Evolutionary conservation across 805 yeast genomes (phyloP), one percentile per base, ranked within the genome.

Genomic region (Hanseniaspora vineae): DNA sequence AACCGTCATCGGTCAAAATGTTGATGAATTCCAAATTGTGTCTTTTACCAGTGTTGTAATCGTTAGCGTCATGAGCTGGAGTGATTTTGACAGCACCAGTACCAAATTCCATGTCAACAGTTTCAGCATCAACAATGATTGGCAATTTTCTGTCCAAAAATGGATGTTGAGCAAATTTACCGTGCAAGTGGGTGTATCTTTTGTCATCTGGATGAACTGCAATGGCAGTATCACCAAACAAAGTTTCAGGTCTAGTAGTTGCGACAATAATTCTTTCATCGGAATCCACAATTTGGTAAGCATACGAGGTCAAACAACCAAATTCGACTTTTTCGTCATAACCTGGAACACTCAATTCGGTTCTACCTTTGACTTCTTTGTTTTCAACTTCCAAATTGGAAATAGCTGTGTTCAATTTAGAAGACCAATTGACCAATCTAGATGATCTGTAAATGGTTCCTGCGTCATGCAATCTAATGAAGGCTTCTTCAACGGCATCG

Each of bases 31-130:
- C 96, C 59, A 92, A 75, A 60, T 78, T 72, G 66, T 87, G 85
- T 71, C 98, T 88, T 71, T 85, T 89, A 72, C 98, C 98, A 47
- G 96, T 87, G 62, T 73, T 76, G 76, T 86, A 88, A 86, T 92
- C 98, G 75, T 92, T 92, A 59, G 80, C 84, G 69, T 92, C 98
- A 68, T 92, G 98, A 42, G 96, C 97, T 51, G 98, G 98, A 13
- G 98, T 92, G 64, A 92, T 92, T 70, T 92, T 92, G 52, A 92
- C 98, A 44, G 98, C 98, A 81, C 98, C 98, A 52, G 98, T 92
- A 76, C 98, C 98, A 57, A 92, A 92, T 66, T 85, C 95, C 97
- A 92, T 92, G 67, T 92, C 98, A 54, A 92, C 98, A 39, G 97
- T 92, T 67, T 86, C 95, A 39, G 80, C 64, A 65, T 92, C 98